Percentiles rank a stretch among this genome's conserved stretches.
phyloP scores from a whole-genome alignment of 768 basidiomycete genomes.

The Pulveroboletus sp. region DNA sequence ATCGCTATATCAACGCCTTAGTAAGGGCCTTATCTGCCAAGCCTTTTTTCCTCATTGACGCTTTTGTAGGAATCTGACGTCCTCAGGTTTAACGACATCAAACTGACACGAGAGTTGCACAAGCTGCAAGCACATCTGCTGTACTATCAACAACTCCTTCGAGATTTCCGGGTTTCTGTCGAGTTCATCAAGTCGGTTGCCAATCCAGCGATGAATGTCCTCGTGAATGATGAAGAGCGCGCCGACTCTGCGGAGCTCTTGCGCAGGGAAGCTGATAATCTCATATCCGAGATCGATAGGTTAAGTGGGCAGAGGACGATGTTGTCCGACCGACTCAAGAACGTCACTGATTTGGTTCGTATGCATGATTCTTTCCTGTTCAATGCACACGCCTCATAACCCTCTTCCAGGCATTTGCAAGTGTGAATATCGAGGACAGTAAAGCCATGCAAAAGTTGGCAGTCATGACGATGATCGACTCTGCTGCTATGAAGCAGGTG shows the following conservation, averaged over 20 bases:
- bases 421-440: conserved; percentile 54
- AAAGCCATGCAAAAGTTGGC: conserved; percentile 51
- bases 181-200: conserved; percentile 45
- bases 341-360: conserved; percentile 34
- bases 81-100: conserved; percentile 38
- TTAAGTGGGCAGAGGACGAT: conserved; percentile 35
- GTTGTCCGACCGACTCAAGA: conserved; percentile 33
- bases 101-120: conserved; percentile 53
- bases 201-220: conserved; percentile 45
- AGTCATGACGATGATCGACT: conserved; percentile 39
- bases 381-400: neutral
- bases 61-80: conserved; percentile 44
- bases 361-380: neutral
- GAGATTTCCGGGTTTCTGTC: conserved; percentile 51
- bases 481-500: conserved; percentile 38
- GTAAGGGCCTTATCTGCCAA: conserved; percentile 28
- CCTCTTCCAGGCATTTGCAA: conserved; percentile 50
- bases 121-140: conserved; percentile 57
- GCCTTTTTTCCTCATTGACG: neutral
- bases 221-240: conserved; percentile 9
- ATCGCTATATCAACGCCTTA: conserved; percentile 47
- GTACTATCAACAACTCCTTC: conserved; percentile 52
- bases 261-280: conserved; percentile 45
- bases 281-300: conserved; percentile 49
- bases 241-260: conserved; percentile 35